Evolutionary conservation across 306 rosid genomes (phyloP).

Genomic region (Malus asiatica): DNA sequence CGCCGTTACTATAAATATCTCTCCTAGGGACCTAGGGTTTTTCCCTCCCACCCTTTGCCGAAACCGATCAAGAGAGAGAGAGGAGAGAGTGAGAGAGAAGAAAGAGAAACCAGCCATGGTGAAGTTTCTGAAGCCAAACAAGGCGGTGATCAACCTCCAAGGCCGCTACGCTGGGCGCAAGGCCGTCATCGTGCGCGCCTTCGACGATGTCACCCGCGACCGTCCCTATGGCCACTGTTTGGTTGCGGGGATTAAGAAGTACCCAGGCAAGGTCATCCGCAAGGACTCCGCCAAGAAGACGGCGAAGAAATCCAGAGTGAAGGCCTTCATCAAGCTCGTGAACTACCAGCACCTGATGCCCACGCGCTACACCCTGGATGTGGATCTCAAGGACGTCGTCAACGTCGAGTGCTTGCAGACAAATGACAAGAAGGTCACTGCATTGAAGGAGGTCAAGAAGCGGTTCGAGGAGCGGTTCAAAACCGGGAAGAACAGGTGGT

Average conservation of each 20-base stretch:
- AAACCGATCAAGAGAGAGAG: background rate
- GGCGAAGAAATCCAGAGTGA: constrained; percentile 40
- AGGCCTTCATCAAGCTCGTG: constrained; percentile 42
- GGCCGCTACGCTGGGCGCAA: constrained; percentile 50
- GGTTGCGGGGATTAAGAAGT: constrained; percentile 43
- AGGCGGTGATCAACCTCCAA: constrained; percentile 41
- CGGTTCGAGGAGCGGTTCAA: constrained; percentile 44
- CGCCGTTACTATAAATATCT: background rate
- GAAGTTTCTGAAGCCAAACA: constrained; percentile 37
- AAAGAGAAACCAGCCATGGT: constrained; percentile 19
- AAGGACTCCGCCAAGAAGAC: constrained; percentile 46
- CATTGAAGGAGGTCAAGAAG: constrained; percentile 40
- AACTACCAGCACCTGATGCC: constrained; percentile 48
- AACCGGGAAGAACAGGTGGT: constrained; percentile 49
- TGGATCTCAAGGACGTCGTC: constrained; percentile 43
- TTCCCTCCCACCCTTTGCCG: background rate
- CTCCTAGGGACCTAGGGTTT: background rate
- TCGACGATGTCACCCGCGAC: constrained; percentile 45
- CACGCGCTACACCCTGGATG: constrained; percentile 43
- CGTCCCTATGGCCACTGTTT: constrained; percentile 43
- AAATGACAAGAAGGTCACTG: constrained; percentile 37
- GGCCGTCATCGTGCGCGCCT: constrained; percentile 38
- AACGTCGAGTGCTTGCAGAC: constrained; percentile 19
- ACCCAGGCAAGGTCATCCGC: constrained; percentile 42
- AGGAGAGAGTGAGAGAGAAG: background rate